Base-by-base conservation (phyloP, 331 rosid species). In the Ulmus americana region DNA sequence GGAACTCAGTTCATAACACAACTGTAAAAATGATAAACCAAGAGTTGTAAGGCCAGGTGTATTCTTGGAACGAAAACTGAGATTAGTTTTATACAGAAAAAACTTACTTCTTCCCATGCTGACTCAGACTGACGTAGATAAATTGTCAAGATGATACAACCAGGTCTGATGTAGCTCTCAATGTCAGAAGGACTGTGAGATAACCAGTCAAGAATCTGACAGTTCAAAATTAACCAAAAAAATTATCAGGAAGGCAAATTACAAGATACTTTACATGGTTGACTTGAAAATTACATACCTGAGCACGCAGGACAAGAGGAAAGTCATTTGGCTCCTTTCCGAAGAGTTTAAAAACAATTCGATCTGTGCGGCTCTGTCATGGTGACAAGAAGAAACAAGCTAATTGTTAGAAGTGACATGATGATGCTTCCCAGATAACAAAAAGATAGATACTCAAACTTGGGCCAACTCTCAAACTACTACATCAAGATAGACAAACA, bases 121-220 rank as follows among this genome's bases (percentile, higher is more conserved):
- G 90, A 75, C 46, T 79, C 80, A 63, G 83, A 80, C 45, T 81
- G 83, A 22, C 85, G 76, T 39, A 86, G 79, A 69, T 90, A 86
- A 61, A 84, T 66, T 8, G 95, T 90, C 68, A 86, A 74, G 64
- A 90, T 67, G 59, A 90, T 84, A 76, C 95, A 90, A 64, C 91
- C 95, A 45, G 95, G 91, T 80, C 85, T 84, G 69, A 84, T 90
- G 74, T 84, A 86, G 88, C 95, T 90, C 76, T 86, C 90, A 12
- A 90, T 81, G 67, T 86, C 95, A 0, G 91, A 75, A 49, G 91
- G 95, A 79, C 90, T 84, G 49, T 66, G 82, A 45, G 91, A 81
- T 72, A 90, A 70, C 96, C 96, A 90, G 71, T 79, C 70, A 16
- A 84, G 83, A 59, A 86, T 76, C 95, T 90, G 74, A 39, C 47